Percentiles rank a stretch among this genome's conserved stretches.
Evolutionary conservation across 805 yeast species (phyloP).

Genomic region (Starmerella roubikii): DNA sequence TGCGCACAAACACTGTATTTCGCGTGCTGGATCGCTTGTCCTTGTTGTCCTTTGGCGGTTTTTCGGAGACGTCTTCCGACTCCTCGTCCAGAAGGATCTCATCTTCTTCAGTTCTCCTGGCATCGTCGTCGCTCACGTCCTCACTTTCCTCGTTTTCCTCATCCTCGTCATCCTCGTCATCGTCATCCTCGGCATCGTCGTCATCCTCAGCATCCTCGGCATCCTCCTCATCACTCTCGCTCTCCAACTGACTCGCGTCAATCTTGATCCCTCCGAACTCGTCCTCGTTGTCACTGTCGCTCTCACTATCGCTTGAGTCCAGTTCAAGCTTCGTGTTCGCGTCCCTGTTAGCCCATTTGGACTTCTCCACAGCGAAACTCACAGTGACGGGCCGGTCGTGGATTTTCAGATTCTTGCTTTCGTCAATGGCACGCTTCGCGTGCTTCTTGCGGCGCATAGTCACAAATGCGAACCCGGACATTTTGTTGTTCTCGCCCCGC

Average conservation of each 20-base stretch:
- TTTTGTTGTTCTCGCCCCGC: slow-evolving; percentile 68
- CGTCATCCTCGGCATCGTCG: slow-evolving; percentile 17
- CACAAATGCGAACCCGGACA: slow-evolving; percentile 92
- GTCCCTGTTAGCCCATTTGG: slow-evolving; percentile 52
- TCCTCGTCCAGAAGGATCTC: slow-evolving; percentile 23
- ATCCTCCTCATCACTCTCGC: slow-evolving; percentile 27
- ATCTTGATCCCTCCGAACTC: slow-evolving; percentile 12
- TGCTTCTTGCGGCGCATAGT: slow-evolving; percentile 67
- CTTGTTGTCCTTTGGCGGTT: slow-evolving; percentile 16
- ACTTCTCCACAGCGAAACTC: slow-evolving; percentile 81
- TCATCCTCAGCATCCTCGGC: slow-evolving; percentile 25
- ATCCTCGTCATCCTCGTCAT: slow-evolving; percentile 17
- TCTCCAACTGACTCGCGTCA: slow-evolving; percentile 27
- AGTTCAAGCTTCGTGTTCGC: slow-evolving; percentile 31
- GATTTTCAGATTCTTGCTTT: slow-evolving; percentile 57
- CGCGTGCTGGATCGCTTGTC: slow-evolving; percentile 24
- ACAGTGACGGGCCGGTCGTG: slow-evolving; percentile 88
- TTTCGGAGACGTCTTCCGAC: slow-evolving; percentile 25
- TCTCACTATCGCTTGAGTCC: slow-evolving; percentile 25
- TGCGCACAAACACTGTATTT: slow-evolving; percentile 68
- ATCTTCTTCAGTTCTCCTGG: slow-evolving; percentile 24
- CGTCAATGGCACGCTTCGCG: slow-evolving; percentile 74
- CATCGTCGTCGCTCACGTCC: slow-evolving; percentile 19
- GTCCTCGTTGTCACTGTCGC: slow-evolving; percentile 27
- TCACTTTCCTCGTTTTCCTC: slow-evolving; percentile 20